Evolutionary conservation across 73 alveolate species (phyloP).

Genomic region (Paramecium pentaurelia): DNA sequence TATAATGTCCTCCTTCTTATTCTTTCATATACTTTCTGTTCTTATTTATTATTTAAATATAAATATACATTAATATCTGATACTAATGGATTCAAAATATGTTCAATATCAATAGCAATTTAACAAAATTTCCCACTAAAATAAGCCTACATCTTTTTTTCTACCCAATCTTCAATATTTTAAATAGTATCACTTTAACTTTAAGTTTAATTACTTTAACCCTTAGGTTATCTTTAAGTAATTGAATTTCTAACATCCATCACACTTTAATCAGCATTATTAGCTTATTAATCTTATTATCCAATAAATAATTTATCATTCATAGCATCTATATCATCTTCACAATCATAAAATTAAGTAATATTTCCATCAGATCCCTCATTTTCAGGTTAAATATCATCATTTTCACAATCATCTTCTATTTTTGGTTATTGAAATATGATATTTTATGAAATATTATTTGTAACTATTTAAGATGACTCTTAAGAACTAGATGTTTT

Average conservation of each 20-base stretch:
- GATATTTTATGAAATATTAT: neutral
- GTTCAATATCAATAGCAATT: neutral
- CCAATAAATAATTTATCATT: slow-evolving; percentile 35
- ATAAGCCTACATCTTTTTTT: neutral
- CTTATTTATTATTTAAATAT: neutral
- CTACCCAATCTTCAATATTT: slow-evolving; percentile 6
- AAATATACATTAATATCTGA: neutral
- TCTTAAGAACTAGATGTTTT: neutral
- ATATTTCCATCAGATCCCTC: slow-evolving; percentile 9
- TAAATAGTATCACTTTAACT: neutral
- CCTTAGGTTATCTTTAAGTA: neutral
- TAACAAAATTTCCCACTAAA: neutral
- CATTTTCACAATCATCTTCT: neutral
- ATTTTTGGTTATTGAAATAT: neutral
- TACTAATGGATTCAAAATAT: neutral
- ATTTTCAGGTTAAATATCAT: neutral
- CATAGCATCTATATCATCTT: slow-evolving; percentile 29
- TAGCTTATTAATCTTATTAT: neutral
- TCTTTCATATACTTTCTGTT: neutral
- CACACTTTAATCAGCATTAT: neutral
- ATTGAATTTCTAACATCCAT: slow-evolving; percentile 3
- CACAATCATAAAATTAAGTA: slow-evolving; percentile 41
- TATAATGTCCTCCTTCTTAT: slow-evolving; percentile 26
- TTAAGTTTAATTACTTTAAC: neutral
- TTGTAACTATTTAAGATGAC: neutral